A percentile compares a stretch with the other conserved stretches of the same genome.
Conservation (phyloP, 331 rosid species). For the Telfairia occidentalis region DNA sequence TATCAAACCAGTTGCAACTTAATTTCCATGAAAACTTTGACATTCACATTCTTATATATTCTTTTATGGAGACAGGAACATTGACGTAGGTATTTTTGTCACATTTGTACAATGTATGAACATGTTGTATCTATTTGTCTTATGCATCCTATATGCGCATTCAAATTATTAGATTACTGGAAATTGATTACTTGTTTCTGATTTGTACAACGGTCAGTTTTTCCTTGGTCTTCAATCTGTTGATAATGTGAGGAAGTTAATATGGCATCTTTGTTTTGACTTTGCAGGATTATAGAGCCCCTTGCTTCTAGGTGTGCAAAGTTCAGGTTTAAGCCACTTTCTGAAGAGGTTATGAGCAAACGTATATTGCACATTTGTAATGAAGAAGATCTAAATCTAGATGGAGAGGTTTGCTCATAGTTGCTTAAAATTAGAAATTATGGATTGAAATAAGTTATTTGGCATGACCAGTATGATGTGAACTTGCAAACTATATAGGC, state of each 20-base stretch:
- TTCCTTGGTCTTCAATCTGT: neutral
- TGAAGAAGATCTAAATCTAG: conserved; percentile 78
- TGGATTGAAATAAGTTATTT: conserved; percentile 11
- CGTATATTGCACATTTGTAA: conserved; percentile 61
- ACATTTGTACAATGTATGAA: neutral
- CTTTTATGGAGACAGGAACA: neutral
- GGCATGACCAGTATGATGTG: neutral
- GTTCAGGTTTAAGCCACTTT: conserved; percentile 89
- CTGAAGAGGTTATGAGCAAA: conserved; percentile 71
- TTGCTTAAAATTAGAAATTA: neutral
- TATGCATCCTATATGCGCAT: neutral
- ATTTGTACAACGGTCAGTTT: neutral
- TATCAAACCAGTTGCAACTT: neutral
- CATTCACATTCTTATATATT: neutral
- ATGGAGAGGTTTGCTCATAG: conserved; percentile 44
- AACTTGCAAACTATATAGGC: conserved; percentile 31
- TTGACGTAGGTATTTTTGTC: neutral
- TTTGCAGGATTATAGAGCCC: conserved; percentile 81
- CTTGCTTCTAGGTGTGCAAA: conserved; percentile 97
- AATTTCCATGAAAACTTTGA: neutral
- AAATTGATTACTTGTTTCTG: neutral
- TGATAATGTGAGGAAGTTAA: neutral
- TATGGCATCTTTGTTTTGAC: neutral
- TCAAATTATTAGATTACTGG: neutral
- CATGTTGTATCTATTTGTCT: neutral